Evolutionary conservation across 805 yeast species (phyloP), one percentile per base, ranked within the genome.

Genomic region (Ogataea populi-albae): DNA sequence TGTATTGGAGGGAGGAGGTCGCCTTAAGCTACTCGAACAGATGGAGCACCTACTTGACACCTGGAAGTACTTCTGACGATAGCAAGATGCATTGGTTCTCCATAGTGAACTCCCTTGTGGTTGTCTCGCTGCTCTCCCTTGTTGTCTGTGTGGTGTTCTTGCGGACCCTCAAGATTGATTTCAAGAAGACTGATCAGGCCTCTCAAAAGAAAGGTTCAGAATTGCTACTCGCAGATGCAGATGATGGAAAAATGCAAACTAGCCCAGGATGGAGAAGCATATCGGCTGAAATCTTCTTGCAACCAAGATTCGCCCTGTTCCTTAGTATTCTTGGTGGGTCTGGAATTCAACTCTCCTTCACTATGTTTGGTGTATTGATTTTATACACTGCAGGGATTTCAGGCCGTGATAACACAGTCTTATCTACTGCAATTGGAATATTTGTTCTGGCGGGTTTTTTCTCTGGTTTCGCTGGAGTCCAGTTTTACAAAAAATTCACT

Each of bases 1-100:
- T 88, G 3, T 82, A 82, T 53, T 87, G 95, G 94, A 69, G 93
- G 55, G 94, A 87, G 55, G 95, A 87, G 41, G 63, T 65, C 27
- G 71, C 76, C 3, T 65, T 84, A 17, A 70, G 72, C 17, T 83
- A 86, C 72, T 68, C 70, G 32, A 68, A 78, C 40, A 68, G 96
- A 47, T 86, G 94, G 93, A 77, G 76, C 29, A 61, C 81, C 47
- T 87, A 81, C 57, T 40, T 48, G 17, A 44, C 48, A 12, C 55
- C 60, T 19, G 52, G 50, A 10, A 35, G 37, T 4, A 73, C 79
- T 46, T 69, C 76, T 40, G 82, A 76, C 33, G 68, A 66, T 21
- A 62, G 68, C 23, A 74, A 71, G 23, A 76, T 85, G 41, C 95
- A 85, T 54, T 85, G 93, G 91, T 57, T 86, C 22, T 79, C 94